Conservation (phyloP, 805 yeast species). For the Hanseniaspora nectarophila region DNA sequence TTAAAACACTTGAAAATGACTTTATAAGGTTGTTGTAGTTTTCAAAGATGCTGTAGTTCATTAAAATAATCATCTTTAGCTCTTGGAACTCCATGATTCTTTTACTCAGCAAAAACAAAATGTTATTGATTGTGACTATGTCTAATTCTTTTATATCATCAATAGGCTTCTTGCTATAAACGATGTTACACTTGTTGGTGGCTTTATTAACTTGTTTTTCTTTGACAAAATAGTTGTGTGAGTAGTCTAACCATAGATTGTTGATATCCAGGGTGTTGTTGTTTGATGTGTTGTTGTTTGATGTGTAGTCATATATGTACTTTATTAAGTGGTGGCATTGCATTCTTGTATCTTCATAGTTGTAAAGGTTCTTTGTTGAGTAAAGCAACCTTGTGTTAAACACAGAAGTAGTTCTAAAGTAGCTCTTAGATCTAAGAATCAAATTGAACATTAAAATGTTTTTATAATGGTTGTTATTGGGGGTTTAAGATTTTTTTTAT, state of each 20-base stretch:
- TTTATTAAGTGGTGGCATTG: slow-evolving; percentile 9
- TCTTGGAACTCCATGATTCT: slow-evolving; percentile 11
- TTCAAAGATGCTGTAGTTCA: slow-evolving; percentile 10
- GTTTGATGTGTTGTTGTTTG: slow-evolving; percentile 10
- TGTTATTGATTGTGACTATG: slow-evolving; percentile 1
- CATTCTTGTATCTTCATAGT: slow-evolving; percentile 10
- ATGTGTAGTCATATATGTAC: slow-evolving; percentile 10
- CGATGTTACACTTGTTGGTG: background rate
- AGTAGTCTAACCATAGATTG: slow-evolving; percentile 8
- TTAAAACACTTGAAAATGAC: background rate
- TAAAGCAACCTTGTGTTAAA: background rate
- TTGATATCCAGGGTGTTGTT: slow-evolving; percentile 6
- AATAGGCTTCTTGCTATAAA: background rate
- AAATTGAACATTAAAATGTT: background rate
- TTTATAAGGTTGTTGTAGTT: slow-evolving; percentile 9
- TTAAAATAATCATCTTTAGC: slow-evolving; percentile 3
- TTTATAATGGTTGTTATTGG: no score
- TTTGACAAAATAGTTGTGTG: slow-evolving; percentile 6
- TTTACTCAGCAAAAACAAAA: slow-evolving; percentile 6
- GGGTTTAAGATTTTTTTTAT: no score
- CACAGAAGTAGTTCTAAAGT: background rate
- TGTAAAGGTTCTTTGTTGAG: background rate
- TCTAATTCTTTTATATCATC: slow-evolving; percentile 4
- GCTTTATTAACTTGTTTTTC: background rate
- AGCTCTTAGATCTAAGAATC: background rate